A percentile compares a stretch with the other conserved stretches of the same genome.
phyloP scores from a whole-genome alignment of 352 stramenopile species.

The Globisporangium nunn region DNA sequence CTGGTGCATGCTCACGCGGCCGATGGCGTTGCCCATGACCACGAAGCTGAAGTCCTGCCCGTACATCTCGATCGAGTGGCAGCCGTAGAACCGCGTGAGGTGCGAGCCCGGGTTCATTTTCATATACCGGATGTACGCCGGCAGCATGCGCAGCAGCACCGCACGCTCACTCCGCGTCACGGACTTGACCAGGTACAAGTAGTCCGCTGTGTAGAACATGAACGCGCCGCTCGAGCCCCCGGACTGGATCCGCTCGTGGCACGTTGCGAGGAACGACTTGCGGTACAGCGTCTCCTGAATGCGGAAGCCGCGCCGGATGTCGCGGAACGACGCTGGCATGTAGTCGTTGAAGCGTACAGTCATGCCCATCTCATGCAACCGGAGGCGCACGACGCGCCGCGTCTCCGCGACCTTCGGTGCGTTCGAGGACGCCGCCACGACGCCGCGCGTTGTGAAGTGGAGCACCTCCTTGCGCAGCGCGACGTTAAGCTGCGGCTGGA shows the following conservation, averaged over 20 bases:
- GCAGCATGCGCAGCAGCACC: constrained; percentile 78
- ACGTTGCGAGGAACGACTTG: constrained; percentile 74
- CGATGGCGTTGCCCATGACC: constrained; percentile 88
- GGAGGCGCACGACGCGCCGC: constrained; percentile 57
- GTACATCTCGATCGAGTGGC: constrained; percentile 89
- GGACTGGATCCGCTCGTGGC: constrained; percentile 76
- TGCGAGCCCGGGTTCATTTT: constrained; percentile 69
- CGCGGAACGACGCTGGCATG: constrained; percentile 54
- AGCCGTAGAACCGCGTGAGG: constrained; percentile 87
- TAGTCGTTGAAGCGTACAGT: constrained; percentile 79
- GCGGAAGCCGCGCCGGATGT: constrained; percentile 72
- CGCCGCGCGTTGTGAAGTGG: constrained; percentile 81
- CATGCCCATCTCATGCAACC: constrained; percentile 79
- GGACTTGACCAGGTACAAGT: constrained; percentile 85
- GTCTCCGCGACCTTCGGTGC: constrained; percentile 35
- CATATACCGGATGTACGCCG: constrained; percentile 78
- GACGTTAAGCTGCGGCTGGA: constrained; percentile 82
- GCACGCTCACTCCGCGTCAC: constrained; percentile 73
- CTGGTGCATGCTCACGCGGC: constrained; percentile 76
- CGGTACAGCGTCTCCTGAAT: constrained; percentile 74
- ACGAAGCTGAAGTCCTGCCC: constrained; percentile 85
- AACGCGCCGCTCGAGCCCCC: constrained; percentile 85
- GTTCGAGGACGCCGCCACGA: constrained; percentile 73
- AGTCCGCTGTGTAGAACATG: constrained; percentile 89
- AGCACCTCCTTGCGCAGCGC: constrained; percentile 84